These are phyloP conservation scores for Vigna hirtella DNA, from an alignment of 306 rosid species.

Conservation along the genomic window DNA sequence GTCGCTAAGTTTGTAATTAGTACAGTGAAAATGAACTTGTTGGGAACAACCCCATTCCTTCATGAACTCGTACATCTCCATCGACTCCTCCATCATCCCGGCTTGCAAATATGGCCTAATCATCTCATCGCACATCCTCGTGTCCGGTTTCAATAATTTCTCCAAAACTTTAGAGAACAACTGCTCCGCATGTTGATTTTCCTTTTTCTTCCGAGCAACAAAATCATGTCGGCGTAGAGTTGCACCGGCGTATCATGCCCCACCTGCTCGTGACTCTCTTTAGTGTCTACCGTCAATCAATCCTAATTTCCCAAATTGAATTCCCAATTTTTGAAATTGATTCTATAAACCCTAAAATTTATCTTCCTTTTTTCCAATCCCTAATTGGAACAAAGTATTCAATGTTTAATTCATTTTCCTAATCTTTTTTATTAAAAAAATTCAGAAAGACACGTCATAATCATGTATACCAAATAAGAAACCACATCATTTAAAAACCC, in stretches of 20 bases:
- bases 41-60: conserved; percentile 66
- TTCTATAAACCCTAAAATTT: too few species aligned
- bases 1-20: conserved; percentile 57
- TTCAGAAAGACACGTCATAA: too few species aligned
- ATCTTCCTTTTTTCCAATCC: too few species aligned
- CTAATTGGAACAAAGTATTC: too few species aligned
- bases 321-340: too few species aligned
- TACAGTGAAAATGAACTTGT: conserved; percentile 69
- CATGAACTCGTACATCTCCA: conserved; percentile 62
- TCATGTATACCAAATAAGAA: too few species aligned
- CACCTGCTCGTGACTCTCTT: conserved; percentile 45
- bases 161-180: conserved; percentile 48
- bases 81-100: conserved; percentile 63
- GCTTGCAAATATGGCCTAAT: conserved; percentile 70
- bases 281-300: too few species aligned
- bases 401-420: too few species aligned
- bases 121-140: conserved; percentile 72
- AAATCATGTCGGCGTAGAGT: conserved; percentile 67
- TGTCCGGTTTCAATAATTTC: conserved; percentile 62
- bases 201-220: conserved; percentile 66
- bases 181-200: conserved; percentile 63
- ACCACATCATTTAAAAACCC: too few species aligned
- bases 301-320: too few species aligned
- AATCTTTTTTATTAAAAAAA: too few species aligned
- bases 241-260: conserved; percentile 55